A percentile compares a stretch with the other conserved stretches of the same genome.
Conservation (phyloP, 2,329 filamentous ascomycete genomes). For the Colletotrichum destructivum region DNA sequence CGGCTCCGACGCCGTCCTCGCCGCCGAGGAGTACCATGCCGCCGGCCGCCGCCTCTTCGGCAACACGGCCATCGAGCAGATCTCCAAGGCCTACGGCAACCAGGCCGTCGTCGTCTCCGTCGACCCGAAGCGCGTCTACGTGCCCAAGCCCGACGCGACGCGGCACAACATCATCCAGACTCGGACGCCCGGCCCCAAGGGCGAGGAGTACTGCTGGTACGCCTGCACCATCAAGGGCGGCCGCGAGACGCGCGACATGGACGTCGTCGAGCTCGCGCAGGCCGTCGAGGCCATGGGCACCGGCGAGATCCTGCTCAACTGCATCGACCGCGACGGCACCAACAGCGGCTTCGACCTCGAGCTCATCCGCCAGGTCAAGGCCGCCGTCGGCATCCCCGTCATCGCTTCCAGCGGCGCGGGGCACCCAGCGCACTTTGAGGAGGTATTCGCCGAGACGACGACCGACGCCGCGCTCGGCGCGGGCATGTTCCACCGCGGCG, state of each 20-base stretch:
- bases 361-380: slow-evolving; percentile 90
- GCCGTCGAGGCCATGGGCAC: slow-evolving; percentile 97
- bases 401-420: slow-evolving; percentile 96
- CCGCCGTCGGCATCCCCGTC: slow-evolving; percentile 89
- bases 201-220: slow-evolving; percentile 93
- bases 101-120: slow-evolving; percentile 97
- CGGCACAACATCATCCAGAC: slow-evolving; percentile 84
- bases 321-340: slow-evolving; percentile 96
- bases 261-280: slow-evolving; percentile 88
- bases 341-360: slow-evolving; percentile 96
- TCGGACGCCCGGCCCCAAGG: slow-evolving; percentile 76
- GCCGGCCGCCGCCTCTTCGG: slow-evolving; percentile 79
- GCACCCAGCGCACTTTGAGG: slow-evolving; percentile 86
- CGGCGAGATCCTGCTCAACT: slow-evolving; percentile 95
- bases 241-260: slow-evolving; percentile 92
- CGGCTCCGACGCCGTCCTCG: slow-evolving; percentile 92
- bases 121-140: slow-evolving; percentile 93
- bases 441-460: slow-evolving; percentile 88
- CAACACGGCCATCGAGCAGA: slow-evolving; percentile 94
- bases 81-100: slow-evolving; percentile 92
- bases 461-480: slow-evolving; percentile 96
- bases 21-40: slow-evolving; percentile 91
- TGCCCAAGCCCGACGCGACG: slow-evolving; percentile 78
- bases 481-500: slow-evolving; percentile 96
- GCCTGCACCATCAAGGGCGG: slow-evolving; percentile 98